Evolutionary conservation across 2,329 filamentous ascomycete species (phyloP).

Genomic region (Phyllosticta citrichinensis): DNA sequence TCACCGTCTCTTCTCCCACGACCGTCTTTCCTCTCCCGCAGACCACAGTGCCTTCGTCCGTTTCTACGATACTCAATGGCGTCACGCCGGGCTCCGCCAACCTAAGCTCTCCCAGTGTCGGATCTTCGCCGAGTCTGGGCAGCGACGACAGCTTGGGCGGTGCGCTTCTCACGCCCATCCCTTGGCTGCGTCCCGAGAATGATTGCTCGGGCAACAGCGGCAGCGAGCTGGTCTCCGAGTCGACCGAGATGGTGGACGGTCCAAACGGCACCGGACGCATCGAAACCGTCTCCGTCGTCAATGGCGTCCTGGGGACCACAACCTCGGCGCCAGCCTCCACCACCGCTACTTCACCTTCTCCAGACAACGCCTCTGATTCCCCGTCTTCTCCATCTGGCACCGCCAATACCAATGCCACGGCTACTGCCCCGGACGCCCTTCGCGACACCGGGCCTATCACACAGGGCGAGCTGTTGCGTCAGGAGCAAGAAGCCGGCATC

Average conservation of each 20-base stretch:
- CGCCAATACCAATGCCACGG: background rate
- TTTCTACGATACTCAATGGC: slow-evolving; percentile 38
- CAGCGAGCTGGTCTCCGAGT: slow-evolving; percentile 58
- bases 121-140: slow-evolving; percentile 42
- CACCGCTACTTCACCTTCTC: background rate
- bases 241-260: slow-evolving; percentile 70
- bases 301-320: slow-evolving; percentile 51
- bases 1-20: slow-evolving; percentile 76
- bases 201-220: slow-evolving; percentile 17
- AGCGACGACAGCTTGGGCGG: slow-evolving; percentile 86
- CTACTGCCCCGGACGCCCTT: slow-evolving; percentile 16
- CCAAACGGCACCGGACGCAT: slow-evolving; percentile 70
- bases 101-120: background rate
- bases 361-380: background rate
- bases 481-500: slow-evolving; percentile 74
- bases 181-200: slow-evolving; percentile 54
- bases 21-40: slow-evolving; percentile 75
- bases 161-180: slow-evolving; percentile 84
- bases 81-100: slow-evolving; percentile 49
- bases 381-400: background rate
- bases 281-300: slow-evolving; percentile 73
- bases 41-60: slow-evolving; percentile 35
- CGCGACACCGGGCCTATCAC: slow-evolving; percentile 50
- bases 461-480: slow-evolving; percentile 70
- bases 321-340: slow-evolving; percentile 15